Evolutionary conservation across 352 stramenopile genomes (phyloP).

Genomic region (Globisporangium cederbergense): DNA sequence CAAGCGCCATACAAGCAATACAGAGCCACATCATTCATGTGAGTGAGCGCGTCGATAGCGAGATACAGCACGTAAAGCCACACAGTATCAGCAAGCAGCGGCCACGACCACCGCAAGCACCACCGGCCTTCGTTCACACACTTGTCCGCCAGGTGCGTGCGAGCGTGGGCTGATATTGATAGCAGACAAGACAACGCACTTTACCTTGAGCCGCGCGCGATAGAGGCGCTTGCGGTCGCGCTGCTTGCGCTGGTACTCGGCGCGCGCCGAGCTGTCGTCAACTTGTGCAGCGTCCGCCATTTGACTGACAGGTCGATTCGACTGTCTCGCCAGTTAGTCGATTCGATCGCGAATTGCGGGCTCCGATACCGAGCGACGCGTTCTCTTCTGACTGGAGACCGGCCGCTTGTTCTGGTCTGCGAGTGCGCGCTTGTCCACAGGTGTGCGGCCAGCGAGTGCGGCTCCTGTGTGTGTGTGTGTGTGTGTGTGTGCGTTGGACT

Average conservation of each 20-base stretch:
- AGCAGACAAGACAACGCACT: background rate
- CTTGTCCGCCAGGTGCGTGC: too few relatives aligned
- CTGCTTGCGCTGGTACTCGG: conserved; percentile 21
- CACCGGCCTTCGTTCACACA: too few relatives aligned
- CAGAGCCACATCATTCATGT: background rate
- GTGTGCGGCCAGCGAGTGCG: too few relatives aligned
- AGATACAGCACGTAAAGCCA: background rate
- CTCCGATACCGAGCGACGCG: background rate
- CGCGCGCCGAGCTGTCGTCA: background rate
- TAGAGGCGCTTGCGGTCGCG: conserved; percentile 20
- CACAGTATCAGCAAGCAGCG: too few relatives aligned
- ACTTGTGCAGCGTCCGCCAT: conserved; percentile 11
- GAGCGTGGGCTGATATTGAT: too few relatives aligned
- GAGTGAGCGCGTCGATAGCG: background rate
- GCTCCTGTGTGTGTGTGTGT: too few relatives aligned
- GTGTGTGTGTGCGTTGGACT: too few relatives aligned
- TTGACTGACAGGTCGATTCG: background rate
- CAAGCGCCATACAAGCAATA: background rate
- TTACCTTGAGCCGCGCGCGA: conserved; percentile 13
- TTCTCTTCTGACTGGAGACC: too few relatives aligned
- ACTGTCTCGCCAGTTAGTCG: background rate
- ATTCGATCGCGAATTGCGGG: background rate
- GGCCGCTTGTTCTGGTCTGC: background rate
- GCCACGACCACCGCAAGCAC: too few relatives aligned
- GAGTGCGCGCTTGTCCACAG: background rate